A percentile compares a stretch with the other conserved stretches of the same genome.
Evolutionary conservation across 768 basidiomycete genomes (phyloP).

Genomic region (Phaffia tasmanica): DNA sequence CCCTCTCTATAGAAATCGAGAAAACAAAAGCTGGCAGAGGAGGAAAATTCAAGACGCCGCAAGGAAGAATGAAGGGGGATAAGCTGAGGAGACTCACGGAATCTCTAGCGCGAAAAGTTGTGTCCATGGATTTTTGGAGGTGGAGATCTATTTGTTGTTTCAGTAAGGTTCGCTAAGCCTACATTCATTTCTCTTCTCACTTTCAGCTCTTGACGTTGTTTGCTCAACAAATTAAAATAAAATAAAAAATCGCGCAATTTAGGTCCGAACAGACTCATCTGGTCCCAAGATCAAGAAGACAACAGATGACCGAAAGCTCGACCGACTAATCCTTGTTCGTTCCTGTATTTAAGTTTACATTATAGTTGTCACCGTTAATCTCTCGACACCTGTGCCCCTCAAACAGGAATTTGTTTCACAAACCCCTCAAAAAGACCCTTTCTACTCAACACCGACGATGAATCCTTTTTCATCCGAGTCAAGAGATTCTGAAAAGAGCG

Average conservation of each 20-base stretch:
- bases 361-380: neutral
- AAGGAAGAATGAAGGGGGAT: slow-evolving; percentile 48
- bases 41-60: slow-evolving; percentile 59
- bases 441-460: neutral
- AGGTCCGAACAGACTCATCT: too few species aligned
- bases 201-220: too few species aligned
- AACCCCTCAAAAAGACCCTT: neutral
- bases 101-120: slow-evolving; percentile 55
- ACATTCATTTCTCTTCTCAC: too few species aligned
- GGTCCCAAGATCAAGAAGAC: too few species aligned
- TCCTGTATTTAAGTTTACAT: too few species aligned
- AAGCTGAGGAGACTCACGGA: slow-evolving; percentile 46
- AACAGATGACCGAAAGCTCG: too few species aligned
- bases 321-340: too few species aligned
- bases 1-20: slow-evolving; percentile 24
- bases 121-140: slow-evolving; percentile 55
- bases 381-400: neutral
- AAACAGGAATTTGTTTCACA: slow-evolving; percentile 22
- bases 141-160: slow-evolving; percentile 60
- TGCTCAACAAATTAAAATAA: too few species aligned
- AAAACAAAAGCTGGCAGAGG: slow-evolving; percentile 28
- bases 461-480: neutral
- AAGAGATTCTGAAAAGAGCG: neutral
- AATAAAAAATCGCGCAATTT: too few species aligned
- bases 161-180: slow-evolving; percentile 49